Conservation (phyloP, 2,329 filamentous ascomycete species). For the Teratosphaeria pseudoeucalypti region DNA sequence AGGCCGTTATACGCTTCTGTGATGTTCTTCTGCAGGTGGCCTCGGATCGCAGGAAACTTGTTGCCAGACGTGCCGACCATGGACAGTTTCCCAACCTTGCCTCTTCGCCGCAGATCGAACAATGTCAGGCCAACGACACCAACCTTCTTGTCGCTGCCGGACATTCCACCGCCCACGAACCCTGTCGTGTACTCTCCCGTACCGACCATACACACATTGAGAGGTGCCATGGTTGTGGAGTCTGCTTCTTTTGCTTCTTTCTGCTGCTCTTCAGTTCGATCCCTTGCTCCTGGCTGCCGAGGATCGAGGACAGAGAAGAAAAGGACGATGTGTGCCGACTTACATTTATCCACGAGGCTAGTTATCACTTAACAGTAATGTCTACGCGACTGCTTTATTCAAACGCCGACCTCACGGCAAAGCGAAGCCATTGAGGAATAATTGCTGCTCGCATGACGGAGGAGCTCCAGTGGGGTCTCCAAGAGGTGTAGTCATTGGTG, state of each 20-base stretch:
- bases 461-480: background rate
- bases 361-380: background rate
- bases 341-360: background rate
- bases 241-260: background rate
- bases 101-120: conserved; percentile 77
- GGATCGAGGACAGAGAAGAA: background rate
- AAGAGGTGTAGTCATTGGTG: conserved; percentile 2
- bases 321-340: background rate
- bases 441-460: background rate
- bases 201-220: conserved; percentile 52
- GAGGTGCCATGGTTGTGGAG: conserved; percentile 33
- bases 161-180: conserved; percentile 74
- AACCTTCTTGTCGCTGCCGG: conserved; percentile 88
- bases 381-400: background rate
- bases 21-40: conserved; percentile 79
- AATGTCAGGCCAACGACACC: conserved; percentile 84
- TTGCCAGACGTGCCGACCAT: conserved; percentile 85
- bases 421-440: background rate
- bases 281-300: background rate
- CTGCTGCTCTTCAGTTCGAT: background rate
- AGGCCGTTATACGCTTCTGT: conserved; percentile 76
- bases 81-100: conserved; percentile 73
- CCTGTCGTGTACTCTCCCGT: conserved; percentile 96
- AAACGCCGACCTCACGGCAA: background rate
- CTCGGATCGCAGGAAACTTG: conserved; percentile 87